phyloP scores from a whole-genome alignment of 768 basidiomycete species.

The Neoboletus magnificus region DNA sequence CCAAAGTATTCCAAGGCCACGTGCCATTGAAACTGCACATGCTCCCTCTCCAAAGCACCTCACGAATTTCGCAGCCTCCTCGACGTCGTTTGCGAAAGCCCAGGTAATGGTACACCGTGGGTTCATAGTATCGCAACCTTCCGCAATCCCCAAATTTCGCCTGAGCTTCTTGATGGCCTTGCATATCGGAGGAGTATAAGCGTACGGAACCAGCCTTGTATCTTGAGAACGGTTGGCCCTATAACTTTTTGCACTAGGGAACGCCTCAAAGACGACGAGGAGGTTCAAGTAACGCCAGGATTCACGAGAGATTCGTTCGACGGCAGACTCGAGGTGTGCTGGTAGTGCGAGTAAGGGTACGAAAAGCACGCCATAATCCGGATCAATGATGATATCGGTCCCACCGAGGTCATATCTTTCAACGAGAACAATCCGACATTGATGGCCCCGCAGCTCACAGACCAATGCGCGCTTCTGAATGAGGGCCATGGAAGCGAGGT shows the following conservation, averaged over 20 bases:
- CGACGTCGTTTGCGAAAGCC: conserved; percentile 60
- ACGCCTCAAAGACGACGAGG: conserved; percentile 66
- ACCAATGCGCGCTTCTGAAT: conserved; percentile 67
- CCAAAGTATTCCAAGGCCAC: conserved; percentile 46
- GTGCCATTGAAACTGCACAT: conserved; percentile 41
- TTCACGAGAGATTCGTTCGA: conserved; percentile 43
- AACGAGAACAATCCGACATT: conserved; percentile 52
- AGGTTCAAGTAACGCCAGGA: conserved; percentile 63
- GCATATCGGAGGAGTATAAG: conserved; percentile 64
- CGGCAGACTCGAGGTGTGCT: conserved; percentile 43
- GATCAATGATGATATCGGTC: conserved; percentile 66
- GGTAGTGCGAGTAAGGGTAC: conserved; percentile 46
- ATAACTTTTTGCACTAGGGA: conserved; percentile 45
- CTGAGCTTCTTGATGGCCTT: conserved; percentile 69
- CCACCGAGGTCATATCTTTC: conserved; percentile 62
- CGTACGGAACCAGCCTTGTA: conserved; percentile 27
- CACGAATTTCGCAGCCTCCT: conserved; percentile 53
- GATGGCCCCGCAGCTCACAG: conserved; percentile 42
- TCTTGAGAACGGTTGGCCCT: conserved; percentile 10
- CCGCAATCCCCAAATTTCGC: conserved; percentile 58
- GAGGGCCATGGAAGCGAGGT: conserved; percentile 65
- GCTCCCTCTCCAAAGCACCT: conserved; percentile 60
- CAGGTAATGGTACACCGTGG: conserved; percentile 42
- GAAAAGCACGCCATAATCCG: conserved; percentile 55
- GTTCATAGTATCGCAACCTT: conserved; percentile 54